Conservation (phyloP, 2,329 filamentous ascomycete genomes). For the Fusarium cyanostomum region DNA sequence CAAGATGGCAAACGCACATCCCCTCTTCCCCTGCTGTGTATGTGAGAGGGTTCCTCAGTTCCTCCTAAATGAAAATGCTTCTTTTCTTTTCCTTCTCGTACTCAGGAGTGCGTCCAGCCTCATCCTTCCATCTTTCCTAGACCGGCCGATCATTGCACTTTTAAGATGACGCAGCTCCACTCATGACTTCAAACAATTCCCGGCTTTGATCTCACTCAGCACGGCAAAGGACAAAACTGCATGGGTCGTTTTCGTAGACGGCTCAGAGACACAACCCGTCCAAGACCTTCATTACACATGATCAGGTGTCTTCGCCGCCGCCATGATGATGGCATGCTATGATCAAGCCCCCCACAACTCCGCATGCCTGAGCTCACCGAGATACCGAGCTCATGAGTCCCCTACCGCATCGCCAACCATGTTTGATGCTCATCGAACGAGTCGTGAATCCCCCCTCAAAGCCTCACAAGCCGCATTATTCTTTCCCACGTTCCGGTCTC, state of each 20-base stretch:
- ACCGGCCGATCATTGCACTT: conserved; percentile 20
- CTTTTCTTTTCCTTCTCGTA: not conserved
- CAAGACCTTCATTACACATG: not conserved
- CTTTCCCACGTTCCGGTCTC: not conserved
- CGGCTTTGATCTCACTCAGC: conserved; percentile 26
- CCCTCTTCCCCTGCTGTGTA: conserved; percentile 1
- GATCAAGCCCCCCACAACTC: not conserved
- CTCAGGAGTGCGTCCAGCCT: conserved; percentile 10
- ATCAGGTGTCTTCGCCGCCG: not conserved
- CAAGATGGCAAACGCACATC: not conserved
- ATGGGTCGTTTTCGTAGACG: not conserved
- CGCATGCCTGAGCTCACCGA: not conserved
- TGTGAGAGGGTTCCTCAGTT: not conserved
- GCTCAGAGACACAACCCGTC: not conserved
- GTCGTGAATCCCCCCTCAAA: not conserved
- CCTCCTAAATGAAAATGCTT: not conserved
- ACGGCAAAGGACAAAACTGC: not conserved
- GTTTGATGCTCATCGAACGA: too few relatives aligned
- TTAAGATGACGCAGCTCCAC: conserved; percentile 18
- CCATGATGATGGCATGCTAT: not conserved
- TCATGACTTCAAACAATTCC: conserved; percentile 9
- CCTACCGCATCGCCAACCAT: not conserved
- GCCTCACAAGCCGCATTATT: not conserved
- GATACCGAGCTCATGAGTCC: not conserved
- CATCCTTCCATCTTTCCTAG: conserved; percentile 10